Conservation (phyloP, 2,329 filamentous ascomycete genomes). For the Bipolaris victoriae region DNA sequence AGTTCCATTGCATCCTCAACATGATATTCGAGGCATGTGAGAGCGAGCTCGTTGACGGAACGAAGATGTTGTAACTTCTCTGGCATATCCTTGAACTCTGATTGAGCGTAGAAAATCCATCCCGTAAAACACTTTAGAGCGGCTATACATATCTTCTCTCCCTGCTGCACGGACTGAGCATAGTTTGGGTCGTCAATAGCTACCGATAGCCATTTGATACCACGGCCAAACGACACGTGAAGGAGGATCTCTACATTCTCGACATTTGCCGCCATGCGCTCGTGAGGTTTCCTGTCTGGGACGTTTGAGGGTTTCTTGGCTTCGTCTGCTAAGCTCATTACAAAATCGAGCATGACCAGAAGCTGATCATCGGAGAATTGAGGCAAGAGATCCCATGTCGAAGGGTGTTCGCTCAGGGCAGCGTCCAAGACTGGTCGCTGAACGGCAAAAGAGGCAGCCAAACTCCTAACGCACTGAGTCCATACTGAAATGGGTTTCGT, state of each 20-base stretch:
- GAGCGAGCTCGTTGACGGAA: conserved; percentile 64
- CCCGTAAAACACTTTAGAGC: conserved; percentile 52
- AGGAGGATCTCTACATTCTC: conserved; percentile 59
- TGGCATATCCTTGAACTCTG: conserved; percentile 63
- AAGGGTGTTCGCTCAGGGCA: conserved; percentile 52
- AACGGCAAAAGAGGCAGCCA: conserved; percentile 64
- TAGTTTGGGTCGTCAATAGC: conserved; percentile 33
- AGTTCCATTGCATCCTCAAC: conserved; percentile 53
- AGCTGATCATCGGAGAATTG: conserved; percentile 59
- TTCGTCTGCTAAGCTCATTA: conserved; percentile 68
- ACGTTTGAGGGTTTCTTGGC: conserved; percentile 71
- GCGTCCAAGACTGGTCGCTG: conserved; percentile 57
- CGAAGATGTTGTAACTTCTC: conserved; percentile 65
- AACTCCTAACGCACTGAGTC: conserved; percentile 68
- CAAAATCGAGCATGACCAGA: conserved; percentile 69
- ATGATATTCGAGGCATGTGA: conserved; percentile 66
- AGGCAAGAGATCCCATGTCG: conserved; percentile 54
- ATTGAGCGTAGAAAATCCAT: conserved; percentile 77
- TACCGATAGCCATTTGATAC: conserved; percentile 42
- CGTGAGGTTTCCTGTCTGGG: conserved; percentile 57
- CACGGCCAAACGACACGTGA: conserved; percentile 47
- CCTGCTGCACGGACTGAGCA: conserved; percentile 29
- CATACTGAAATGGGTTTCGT: conserved; percentile 72
- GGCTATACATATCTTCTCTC: conserved; percentile 43
- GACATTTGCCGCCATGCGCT: conserved; percentile 60